Conservation (phyloP, 148 eudicot genomes). For the Vaccinium macrocarpon region DNA sequence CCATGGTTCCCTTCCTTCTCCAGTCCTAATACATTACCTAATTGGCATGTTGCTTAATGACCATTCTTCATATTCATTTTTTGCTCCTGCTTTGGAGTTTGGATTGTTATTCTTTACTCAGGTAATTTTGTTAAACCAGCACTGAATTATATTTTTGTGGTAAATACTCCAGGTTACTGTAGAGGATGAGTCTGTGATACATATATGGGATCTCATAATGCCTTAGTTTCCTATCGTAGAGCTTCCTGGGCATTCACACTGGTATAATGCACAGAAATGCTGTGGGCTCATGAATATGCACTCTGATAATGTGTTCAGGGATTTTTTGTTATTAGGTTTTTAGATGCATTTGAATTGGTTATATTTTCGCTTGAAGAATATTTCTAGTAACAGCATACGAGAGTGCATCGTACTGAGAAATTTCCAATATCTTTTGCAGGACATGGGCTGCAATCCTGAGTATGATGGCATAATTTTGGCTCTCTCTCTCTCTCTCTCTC, state of each 20-base stretch:
- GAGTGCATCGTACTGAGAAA: not conserved
- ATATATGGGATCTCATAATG: no score
- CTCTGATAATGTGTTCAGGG: not conserved
- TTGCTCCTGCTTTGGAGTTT: no score
- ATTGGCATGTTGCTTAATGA: not conserved
- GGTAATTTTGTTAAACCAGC: no score
- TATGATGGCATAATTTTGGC: slow-evolving; percentile 82
- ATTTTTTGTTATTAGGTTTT: not conserved
- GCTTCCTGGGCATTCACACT: no score
- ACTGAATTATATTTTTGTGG: slow-evolving; percentile 5
- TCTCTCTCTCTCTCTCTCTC: slow-evolving; percentile 42
- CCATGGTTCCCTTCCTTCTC: no score
- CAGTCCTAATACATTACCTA: not conserved
- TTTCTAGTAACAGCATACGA: not conserved
- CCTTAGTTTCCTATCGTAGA: no score
- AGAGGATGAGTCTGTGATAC: no score
- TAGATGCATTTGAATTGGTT: not conserved
- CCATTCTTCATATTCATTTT: no score
- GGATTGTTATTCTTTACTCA: no score
- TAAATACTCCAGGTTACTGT: no score
- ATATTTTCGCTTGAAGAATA: not conserved
- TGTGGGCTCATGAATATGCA: not conserved
- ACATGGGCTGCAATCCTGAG: slow-evolving; percentile 94
- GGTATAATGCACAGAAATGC: slow-evolving; percentile 35
- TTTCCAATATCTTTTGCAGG: slow-evolving; percentile 48